Evolutionary conservation across 305 asterid genomes (phyloP), one percentile per base, ranked within the genome.

Genomic region (Fraxinus baroniana): DNA sequence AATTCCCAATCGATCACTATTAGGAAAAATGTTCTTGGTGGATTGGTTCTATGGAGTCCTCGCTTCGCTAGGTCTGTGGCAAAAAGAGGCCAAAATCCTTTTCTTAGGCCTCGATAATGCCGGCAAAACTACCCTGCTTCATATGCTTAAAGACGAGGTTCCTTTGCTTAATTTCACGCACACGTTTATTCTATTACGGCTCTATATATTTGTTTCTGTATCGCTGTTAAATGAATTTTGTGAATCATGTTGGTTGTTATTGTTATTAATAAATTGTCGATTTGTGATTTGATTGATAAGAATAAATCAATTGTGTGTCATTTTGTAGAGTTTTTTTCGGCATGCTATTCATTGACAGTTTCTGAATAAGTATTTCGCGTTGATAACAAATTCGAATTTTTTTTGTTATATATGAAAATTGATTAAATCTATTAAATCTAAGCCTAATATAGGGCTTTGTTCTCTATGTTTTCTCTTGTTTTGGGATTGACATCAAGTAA

Each of bases 141-240:
- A 94, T 83, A 93, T 94, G 98, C 93, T 94, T 81, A 94, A 94
- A 85, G 98, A 94, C 82, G 98, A 94, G 98, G 98, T 94, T 10
- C 12, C 28, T 17, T 52, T 55, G 4, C 72, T 64, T 2, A 64
- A 10, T 64, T 64, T 64, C 73, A 64, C 32, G 7, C 20, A 15
- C 35, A 64, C 73, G 17, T 9, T 24, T 24, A 15, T 26, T 9
- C 2, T 64, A 12, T 64, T 22, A 10, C 35, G 7, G 33, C 35
- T 7, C 3, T 64, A 12, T 49, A 49, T 49, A 35, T 70, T 78
- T 13, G 37, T 39, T 32, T 32, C 28, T 18, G 12, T 57, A 6
- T 6, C 18, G 68, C 32, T 10, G 74, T 75, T 49, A 77, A 73
- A 26, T 68, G 57, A 77, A 41, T 84, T 12, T 49, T 71, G 12